phyloP scores from a whole-genome alignment of 2,329 filamentous ascomycete species.

The Mariannaea sp. region DNA sequence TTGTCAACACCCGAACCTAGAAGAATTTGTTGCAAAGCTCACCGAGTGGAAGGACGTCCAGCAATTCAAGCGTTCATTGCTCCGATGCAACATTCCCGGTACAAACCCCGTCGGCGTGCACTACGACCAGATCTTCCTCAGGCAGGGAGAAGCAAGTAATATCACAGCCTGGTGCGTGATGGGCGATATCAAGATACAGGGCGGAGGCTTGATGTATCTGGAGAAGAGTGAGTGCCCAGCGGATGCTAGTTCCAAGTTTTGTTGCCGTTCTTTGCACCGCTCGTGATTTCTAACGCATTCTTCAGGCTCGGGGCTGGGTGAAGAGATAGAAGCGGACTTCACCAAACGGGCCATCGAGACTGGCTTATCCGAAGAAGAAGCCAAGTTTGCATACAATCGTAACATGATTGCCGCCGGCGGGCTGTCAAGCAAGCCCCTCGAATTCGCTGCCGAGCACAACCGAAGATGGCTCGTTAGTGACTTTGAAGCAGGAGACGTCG shows the following conservation, averaged over 20 bases:
- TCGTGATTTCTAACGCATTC: no score
- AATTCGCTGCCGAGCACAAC: slow-evolving; percentile 39
- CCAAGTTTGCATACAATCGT: slow-evolving; percentile 57
- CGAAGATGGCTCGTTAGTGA: slow-evolving; percentile 45
- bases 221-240: slow-evolving; percentile 47
- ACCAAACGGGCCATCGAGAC: slow-evolving; percentile 51
- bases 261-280: no score
- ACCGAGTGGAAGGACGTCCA: slow-evolving; percentile 59
- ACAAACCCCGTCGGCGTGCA: slow-evolving; percentile 64
- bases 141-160: slow-evolving; percentile 59
- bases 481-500: slow-evolving; percentile 51
- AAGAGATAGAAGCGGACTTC: slow-evolving; percentile 56
- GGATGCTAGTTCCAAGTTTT: no score
- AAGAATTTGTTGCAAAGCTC: slow-evolving; percentile 54
- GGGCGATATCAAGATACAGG: slow-evolving; percentile 57
- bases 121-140: slow-evolving; percentile 64
- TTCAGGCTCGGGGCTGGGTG: slow-evolving; percentile 44
- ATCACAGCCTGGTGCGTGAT: slow-evolving; percentile 64
- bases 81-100: slow-evolving; percentile 61
- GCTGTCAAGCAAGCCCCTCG: slow-evolving; percentile 54
- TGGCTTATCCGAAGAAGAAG: slow-evolving; percentile 58
- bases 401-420: slow-evolving; percentile 65
- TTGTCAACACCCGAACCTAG: slow-evolving; percentile 56
- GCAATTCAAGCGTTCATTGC: slow-evolving; percentile 48
- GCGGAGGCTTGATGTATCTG: slow-evolving; percentile 64